These are phyloP conservation scores for Lactifluus volemus DNA, from an alignment of 768 basidiomycete species.

Conservation along the genomic window DNA sequence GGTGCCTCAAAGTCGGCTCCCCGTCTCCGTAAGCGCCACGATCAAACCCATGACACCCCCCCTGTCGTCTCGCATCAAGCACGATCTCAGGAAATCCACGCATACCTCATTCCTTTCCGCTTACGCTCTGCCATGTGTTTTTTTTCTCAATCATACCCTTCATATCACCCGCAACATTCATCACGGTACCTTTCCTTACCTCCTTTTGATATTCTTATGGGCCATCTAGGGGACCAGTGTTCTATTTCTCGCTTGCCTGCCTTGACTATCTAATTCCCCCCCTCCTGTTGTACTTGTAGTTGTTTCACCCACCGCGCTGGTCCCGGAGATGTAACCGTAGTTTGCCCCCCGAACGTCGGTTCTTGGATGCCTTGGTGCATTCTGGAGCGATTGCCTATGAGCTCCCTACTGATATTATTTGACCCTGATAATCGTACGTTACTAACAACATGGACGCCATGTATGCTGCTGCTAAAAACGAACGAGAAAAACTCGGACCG, in stretches of 20 bases:
- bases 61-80: not conserved
- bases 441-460: slow-evolving; percentile 5
- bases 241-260: not conserved
- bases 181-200: not conserved
- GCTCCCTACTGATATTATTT: slow-evolving; percentile 4
- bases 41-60: no score
- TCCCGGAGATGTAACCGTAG: slow-evolving; percentile 18
- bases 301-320: slow-evolving; percentile 8
- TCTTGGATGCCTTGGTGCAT: not conserved
- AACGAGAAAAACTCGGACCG: not conserved
- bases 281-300: slow-evolving; percentile 1
- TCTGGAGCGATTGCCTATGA: not conserved
- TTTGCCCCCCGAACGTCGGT: not conserved
- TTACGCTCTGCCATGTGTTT: not conserved
- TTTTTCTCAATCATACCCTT: not conserved
- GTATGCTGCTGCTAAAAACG: not conserved
- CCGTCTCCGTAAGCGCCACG: not conserved
- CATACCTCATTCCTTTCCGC: not conserved
- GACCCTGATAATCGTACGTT: slow-evolving; percentile 8
- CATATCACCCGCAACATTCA: not conserved
- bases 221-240: slow-evolving; percentile 17
- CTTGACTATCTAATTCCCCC: not conserved
- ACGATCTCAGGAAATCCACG: not conserved
- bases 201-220: slow-evolving; percentile 9
- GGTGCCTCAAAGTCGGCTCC: slow-evolving; percentile 18